A percentile compares a stretch with the other conserved stretches of the same genome.
These are phyloP conservation scores for Helotiales sp. DNA, from an alignment of 2,329 filamentous ascomycete species.

Conservation along the genomic window DNA sequence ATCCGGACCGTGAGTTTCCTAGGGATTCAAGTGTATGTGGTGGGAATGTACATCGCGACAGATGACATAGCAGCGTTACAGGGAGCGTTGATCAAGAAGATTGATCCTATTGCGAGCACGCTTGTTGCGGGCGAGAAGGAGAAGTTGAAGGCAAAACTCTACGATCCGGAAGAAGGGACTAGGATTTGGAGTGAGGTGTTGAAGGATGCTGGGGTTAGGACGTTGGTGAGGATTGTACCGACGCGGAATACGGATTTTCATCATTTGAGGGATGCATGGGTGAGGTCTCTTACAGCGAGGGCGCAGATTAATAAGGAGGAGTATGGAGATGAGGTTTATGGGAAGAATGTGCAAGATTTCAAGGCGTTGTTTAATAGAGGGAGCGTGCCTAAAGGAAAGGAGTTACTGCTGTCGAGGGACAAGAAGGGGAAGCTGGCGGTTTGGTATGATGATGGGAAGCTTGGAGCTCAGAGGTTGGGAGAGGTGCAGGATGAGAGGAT, in stretches of 20 bases:
- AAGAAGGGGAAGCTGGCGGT: conserved; percentile 64
- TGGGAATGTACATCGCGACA: conserved; percentile 87
- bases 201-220: conserved; percentile 66
- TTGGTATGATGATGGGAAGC: conserved; percentile 60
- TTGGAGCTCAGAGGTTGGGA: conserved; percentile 60
- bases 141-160: conserved; percentile 64
- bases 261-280: conserved; percentile 88
- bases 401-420: conserved; percentile 72
- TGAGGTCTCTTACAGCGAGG: conserved; percentile 74
- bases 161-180: conserved; percentile 69
- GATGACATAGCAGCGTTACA: conserved; percentile 82
- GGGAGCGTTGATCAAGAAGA: conserved; percentile 69
- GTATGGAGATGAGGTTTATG: conserved; percentile 74
- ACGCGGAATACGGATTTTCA: conserved; percentile 94
- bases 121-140: conserved; percentile 82
- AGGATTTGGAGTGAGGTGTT: conserved; percentile 75
- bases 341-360: conserved; percentile 72
- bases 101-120: conserved; percentile 77
- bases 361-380: conserved; percentile 79
- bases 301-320: conserved; percentile 42
- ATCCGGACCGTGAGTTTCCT: conserved; percentile 89
- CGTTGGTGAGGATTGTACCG: conserved; percentile 79
- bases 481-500: conserved; percentile 76
- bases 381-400: conserved; percentile 76
- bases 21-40: conserved; percentile 88